Evolutionary conservation across 2,329 filamentous ascomycete species (phyloP).

Genomic region (Boeremia exigua): DNA sequence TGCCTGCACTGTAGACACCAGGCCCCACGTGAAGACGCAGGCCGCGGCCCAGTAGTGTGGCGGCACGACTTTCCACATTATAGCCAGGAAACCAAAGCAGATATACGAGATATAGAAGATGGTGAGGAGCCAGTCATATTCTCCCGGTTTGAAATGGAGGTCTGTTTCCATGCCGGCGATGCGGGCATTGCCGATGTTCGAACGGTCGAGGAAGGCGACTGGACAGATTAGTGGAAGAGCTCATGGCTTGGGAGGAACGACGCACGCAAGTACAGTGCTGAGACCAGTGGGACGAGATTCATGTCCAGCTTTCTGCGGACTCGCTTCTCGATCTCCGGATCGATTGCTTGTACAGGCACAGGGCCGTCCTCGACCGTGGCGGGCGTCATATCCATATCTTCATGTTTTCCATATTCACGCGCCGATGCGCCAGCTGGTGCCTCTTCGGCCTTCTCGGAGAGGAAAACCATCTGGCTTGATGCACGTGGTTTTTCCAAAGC

Average conservation of each 20-base stretch:
- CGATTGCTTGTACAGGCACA: constrained; percentile 3
- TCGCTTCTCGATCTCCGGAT: constrained; percentile 32
- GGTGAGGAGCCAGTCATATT: constrained; percentile 47
- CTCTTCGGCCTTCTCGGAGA: not conserved
- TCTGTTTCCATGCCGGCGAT: constrained; percentile 50
- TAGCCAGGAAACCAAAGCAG: constrained; percentile 42
- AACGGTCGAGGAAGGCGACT: constrained; percentile 41
- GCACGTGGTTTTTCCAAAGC: too few species aligned
- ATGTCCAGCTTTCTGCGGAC: constrained; percentile 40
- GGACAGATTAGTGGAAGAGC: not conserved
- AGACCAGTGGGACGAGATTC: constrained; percentile 42
- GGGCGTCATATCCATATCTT: constrained; percentile 3
- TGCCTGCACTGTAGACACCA: constrained; percentile 43
- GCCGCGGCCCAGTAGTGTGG: constrained; percentile 47
- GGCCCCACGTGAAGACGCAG: constrained; percentile 45
- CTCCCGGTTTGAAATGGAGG: constrained; percentile 30
- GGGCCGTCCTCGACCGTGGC: constrained; percentile 12
- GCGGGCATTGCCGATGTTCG: constrained; percentile 50
- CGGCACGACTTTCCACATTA: constrained; percentile 48
- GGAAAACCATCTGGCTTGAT: not conserved
- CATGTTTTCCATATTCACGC: not conserved
- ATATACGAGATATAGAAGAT: constrained; percentile 51
- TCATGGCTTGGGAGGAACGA: too few species aligned
- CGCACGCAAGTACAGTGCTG: constrained; percentile 42
- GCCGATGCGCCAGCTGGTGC: not conserved